These are phyloP conservation scores for Rubus idaeus DNA, from an alignment of 306 rosid genomes.

Conservation along the genomic window DNA sequence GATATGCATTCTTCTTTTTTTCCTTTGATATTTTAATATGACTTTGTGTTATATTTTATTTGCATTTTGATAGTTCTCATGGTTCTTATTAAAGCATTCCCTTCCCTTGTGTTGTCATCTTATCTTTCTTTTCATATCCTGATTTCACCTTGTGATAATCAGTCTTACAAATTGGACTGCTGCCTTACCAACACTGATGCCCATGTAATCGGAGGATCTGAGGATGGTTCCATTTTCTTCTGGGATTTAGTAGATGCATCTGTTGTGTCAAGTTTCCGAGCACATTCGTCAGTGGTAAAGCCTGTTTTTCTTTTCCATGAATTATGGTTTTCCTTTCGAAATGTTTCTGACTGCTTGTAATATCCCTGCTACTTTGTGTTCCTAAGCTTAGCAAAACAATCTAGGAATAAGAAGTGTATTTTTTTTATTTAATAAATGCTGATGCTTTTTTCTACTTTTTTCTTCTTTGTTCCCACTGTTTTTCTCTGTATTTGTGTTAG, in stretches of 20 bases:
- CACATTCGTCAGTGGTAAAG: slow-evolving; percentile 85
- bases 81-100: background rate
- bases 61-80: background rate
- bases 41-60: background rate
- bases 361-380: slow-evolving; percentile 6
- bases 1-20: background rate
- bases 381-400: background rate
- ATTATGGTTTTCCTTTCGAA: background rate
- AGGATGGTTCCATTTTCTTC: slow-evolving; percentile 81
- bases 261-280: slow-evolving; percentile 71
- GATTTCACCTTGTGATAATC: slow-evolving; percentile 14
- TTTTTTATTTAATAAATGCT: background rate
- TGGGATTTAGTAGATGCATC: slow-evolving; percentile 96
- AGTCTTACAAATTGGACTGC: slow-evolving; percentile 92
- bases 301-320: background rate
- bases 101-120: background rate
- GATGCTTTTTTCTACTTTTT: background rate
- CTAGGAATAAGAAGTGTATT: background rate
- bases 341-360: slow-evolving; percentile 18
- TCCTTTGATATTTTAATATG: background rate
- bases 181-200: slow-evolving; percentile 93
- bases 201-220: slow-evolving; percentile 86
- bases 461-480: background rate
- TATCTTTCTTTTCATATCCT: background rate
- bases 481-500: background rate